Conservation (phyloP, 192 early-diverging fungal genomes). For the Lobosporangium transversale region DNA sequence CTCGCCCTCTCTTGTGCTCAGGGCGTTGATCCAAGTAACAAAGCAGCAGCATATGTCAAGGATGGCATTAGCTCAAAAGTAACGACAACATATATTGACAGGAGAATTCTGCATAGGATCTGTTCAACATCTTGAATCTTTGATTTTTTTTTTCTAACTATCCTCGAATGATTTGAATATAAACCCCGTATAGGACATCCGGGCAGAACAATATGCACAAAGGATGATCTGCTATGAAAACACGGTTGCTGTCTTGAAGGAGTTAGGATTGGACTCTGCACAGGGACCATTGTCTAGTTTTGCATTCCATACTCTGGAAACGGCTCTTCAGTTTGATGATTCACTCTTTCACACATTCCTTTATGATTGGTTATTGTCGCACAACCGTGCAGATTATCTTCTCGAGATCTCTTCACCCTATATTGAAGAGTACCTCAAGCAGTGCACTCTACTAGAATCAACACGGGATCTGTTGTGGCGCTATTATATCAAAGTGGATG, state of each 20-base stretch:
- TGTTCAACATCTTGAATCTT: too few relatives aligned
- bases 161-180: constrained; percentile 4
- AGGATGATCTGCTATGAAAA: constrained; percentile 41
- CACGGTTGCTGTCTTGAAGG: constrained; percentile 21
- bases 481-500: constrained; percentile 68
- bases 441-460: constrained; percentile 53
- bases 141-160: neutral
- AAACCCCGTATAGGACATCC: constrained; percentile 38
- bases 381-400: constrained; percentile 56
- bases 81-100: constrained; percentile 37
- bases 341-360: constrained; percentile 72
- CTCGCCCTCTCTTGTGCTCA: constrained; percentile 66
- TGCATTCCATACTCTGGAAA: constrained; percentile 41
- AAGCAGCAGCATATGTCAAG: constrained; percentile 64
- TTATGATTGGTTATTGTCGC: constrained; percentile 71
- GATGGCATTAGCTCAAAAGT: constrained; percentile 63
- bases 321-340: constrained; percentile 62
- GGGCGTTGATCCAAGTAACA: constrained; percentile 65
- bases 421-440: constrained; percentile 63
- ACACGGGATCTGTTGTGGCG: constrained; percentile 73
- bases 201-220: constrained; percentile 31
- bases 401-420: constrained; percentile 58
- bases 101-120: too few relatives aligned
- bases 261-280: constrained; percentile 28
- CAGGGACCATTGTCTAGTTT: constrained; percentile 35